A percentile compares a stretch with the other conserved stretches of the same genome.
These are phyloP conservation scores for Jamesozyma gamospora DNA, from an alignment of 805 yeast genomes.

Conservation along the genomic window DNA sequence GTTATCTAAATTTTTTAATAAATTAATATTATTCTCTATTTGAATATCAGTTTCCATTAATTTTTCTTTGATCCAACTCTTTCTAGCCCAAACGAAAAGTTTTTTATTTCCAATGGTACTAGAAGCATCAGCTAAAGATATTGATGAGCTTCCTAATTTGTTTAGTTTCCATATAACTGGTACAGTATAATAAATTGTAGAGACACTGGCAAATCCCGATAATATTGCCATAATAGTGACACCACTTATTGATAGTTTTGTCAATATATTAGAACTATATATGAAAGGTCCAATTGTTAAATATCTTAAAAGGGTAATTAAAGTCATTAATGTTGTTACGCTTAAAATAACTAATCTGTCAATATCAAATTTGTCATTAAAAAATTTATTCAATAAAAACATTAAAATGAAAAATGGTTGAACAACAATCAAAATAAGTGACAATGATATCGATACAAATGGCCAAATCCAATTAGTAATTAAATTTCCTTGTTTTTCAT, in stretches of 20 bases:
- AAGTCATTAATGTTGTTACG: conserved; percentile 6
- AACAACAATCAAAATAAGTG: conserved; percentile 17
- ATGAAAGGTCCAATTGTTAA: conserved; percentile 24
- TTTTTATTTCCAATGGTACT: conserved; percentile 10
- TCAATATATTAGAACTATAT: conserved; percentile 21
- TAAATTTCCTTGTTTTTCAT: conserved; percentile 11
- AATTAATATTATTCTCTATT: conserved; percentile 13
- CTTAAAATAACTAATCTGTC: conserved; percentile 18
- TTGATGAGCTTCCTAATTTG: neutral
- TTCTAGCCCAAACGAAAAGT: conserved; percentile 20
- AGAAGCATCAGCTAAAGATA: neutral
- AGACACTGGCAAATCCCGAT: conserved; percentile 28
- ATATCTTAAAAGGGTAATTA: conserved; percentile 11
- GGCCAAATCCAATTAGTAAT: conserved; percentile 24
- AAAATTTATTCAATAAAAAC: conserved; percentile 24
- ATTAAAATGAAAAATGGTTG: conserved; percentile 26
- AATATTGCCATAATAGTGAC: conserved; percentile 26
- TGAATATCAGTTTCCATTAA: conserved; percentile 13
- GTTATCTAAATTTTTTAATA: conserved; percentile 10
- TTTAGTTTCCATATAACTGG: conserved; percentile 10
- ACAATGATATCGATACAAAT: conserved; percentile 13
- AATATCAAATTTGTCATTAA: conserved; percentile 17
- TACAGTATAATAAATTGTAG: conserved; percentile 23
- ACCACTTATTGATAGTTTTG: conserved; percentile 27
- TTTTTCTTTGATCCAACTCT: conserved; percentile 11